These are phyloP conservation scores for Aphanomyces stellatus DNA, from an alignment of 352 stramenopile genomes.

Conservation along the genomic window DNA sequence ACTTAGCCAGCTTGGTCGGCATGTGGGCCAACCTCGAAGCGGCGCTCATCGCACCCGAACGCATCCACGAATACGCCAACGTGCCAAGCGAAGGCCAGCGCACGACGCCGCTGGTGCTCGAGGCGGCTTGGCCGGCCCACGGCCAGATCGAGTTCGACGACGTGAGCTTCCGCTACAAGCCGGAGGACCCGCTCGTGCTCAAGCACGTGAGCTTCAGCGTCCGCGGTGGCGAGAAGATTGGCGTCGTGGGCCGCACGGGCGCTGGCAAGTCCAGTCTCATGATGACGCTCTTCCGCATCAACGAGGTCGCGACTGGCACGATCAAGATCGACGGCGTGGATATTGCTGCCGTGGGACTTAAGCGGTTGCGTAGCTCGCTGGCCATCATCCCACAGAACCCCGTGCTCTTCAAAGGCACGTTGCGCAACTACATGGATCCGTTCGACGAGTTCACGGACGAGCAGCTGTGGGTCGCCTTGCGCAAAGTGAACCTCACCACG, in stretches of 20 bases:
- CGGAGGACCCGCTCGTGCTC: constrained; percentile 6
- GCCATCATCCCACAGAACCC: constrained; percentile 68
- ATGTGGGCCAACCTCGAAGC: constrained; percentile 57
- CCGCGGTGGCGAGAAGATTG: constrained; percentile 18
- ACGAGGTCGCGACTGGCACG: constrained; percentile 41
- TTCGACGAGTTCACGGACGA: constrained; percentile 83
- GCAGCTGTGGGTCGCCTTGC: constrained; percentile 82
- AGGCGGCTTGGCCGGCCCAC: constrained; percentile 3
- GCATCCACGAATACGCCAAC: constrained; percentile 79
- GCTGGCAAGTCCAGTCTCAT: constrained; percentile 21
- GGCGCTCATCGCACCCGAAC: constrained; percentile 81
- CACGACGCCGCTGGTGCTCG: constrained; percentile 20
- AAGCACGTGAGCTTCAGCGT: neutral
- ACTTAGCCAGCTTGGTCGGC: constrained; percentile 86
- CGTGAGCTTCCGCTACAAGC: constrained; percentile 20
- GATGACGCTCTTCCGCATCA: constrained; percentile 22
- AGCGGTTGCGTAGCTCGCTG: constrained; percentile 40
- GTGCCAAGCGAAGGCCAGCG: constrained; percentile 15
- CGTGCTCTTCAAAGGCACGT: constrained; percentile 86
- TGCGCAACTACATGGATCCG: constrained; percentile 89
- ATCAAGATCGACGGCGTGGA: constrained; percentile 61
- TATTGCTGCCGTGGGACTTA: constrained; percentile 42
- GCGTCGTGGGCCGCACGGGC: constrained; percentile 21
- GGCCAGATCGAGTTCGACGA: constrained; percentile 1
- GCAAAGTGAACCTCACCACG: constrained; percentile 66